Percentiles rank a stretch among this genome's conserved stretches.
Conservation (phyloP, 1,284 basidiomycete genomes). For the Afroboletus lepidellus region DNA sequence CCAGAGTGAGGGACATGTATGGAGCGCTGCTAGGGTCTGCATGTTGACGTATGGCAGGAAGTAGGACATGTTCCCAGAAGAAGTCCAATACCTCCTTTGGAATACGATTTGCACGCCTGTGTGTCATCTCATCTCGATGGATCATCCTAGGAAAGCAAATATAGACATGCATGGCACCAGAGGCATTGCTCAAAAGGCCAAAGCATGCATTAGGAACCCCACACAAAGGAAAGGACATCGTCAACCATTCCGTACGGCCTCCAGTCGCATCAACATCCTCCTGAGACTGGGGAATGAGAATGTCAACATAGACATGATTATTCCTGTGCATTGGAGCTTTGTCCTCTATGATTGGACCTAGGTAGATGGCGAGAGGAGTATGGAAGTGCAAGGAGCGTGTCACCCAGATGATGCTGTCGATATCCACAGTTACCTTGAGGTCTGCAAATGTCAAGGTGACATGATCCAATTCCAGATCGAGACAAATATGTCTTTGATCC, state of each 20-base stretch:
- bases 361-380: not conserved
- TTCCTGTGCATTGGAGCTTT: not conserved
- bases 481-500: not conserved
- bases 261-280: not conserved
- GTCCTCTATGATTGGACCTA: not conserved
- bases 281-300: slow-evolving; percentile 1
- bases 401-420: not conserved
- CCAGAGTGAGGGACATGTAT: not conserved
- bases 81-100: slow-evolving; percentile 2
- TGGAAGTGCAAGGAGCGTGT: not conserved
- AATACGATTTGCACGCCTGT: not conserved
- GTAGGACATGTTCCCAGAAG: not conserved
- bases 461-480: not conserved
- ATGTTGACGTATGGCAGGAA: not conserved
- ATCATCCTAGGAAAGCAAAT: slow-evolving; percentile 4
- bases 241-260: not conserved
- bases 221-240: not conserved
- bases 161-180: not conserved
- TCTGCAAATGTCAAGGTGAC: not conserved
- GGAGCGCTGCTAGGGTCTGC: not conserved
- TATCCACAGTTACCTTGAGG: not conserved
- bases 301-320: not conserved
- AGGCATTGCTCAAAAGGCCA: not conserved
- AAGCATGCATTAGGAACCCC: not conserved
- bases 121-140: not conserved